Evolutionary conservation across 2,329 filamentous ascomycete genomes (phyloP).

Genomic region (Aspergillus felis): DNA sequence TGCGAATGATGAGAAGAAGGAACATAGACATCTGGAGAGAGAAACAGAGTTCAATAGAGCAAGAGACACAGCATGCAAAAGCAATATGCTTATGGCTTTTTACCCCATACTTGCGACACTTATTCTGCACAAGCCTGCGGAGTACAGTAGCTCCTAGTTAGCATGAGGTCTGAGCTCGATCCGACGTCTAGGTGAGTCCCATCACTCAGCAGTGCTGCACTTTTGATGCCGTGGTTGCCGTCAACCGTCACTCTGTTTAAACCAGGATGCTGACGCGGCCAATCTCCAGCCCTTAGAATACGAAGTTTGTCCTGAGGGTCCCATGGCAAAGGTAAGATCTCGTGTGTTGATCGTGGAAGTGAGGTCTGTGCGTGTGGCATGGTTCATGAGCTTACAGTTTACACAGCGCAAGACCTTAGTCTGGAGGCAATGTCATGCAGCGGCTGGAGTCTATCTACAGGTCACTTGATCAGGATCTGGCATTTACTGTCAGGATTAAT

Average conservation of each 20-base stretch:
- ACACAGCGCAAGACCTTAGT: neutral
- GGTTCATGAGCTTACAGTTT: neutral
- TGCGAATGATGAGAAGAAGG: neutral
- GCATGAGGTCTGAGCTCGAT: neutral
- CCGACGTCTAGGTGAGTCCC: too few species aligned
- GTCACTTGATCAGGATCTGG: neutral
- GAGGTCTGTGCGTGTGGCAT: neutral
- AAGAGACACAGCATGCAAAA: neutral
- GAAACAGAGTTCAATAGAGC: neutral
- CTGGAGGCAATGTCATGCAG: too few species aligned
- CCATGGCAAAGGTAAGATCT: neutral
- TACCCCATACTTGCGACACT: neutral
- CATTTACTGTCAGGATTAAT: neutral
- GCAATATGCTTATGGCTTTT: neutral
- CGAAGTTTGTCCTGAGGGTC: neutral
- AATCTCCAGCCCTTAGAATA: neutral
- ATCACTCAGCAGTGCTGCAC: neutral
- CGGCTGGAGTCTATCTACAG: neutral
- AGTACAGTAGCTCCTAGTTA: neutral
- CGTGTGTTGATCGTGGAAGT: neutral
- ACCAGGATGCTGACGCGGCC: neutral
- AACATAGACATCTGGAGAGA: neutral
- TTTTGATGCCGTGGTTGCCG: neutral
- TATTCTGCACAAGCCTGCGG: neutral
- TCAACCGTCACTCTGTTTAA: neutral